Evolutionary conservation across 805 yeast species (phyloP), one percentile per base, ranked within the genome.

Genomic region (Alloascoidea hylecoeti): DNA sequence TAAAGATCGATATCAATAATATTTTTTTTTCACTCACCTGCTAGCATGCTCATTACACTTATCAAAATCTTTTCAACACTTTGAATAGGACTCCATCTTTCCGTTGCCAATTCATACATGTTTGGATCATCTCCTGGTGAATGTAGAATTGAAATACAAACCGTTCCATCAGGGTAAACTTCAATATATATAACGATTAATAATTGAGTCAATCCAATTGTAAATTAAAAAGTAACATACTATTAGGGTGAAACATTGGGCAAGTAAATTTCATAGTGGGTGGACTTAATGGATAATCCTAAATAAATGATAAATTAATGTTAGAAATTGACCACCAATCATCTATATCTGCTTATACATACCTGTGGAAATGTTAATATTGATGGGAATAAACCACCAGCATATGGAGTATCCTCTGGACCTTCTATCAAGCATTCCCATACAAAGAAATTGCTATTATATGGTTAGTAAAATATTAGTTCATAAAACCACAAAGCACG

Each of bases 71-170:
- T 92, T 60, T 92, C 98, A n/a, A 92, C 88, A 53, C 94, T 82
- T 56, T 92, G 98, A 18, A 92, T 88, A 0, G 98, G 98, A 4
- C 94, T 82, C 98, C 98, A 92, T 46, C 98, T 66, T 60, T 92
- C 98, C 48, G 88, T 94, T 0, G 97, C 95, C 18, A 83, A 60
- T 57, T 92, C 98, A 59, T 92, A 92, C 68, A 80, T 86, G 55
- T 86, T 74, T 15, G 98, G 97, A 57, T 92, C 98, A 49, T 88
- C 95, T 6, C 98, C 98, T 1, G 97, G 95, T 1, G 96, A 76
- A 55, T 92, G 98, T 46, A 92, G 64, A 37, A 92, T 92, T 13
- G 95, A 84, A 37, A 92, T 92, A 57, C 98, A 92, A 3, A 92
- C 98, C 16, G 84, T 84, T 2, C 98, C 98, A 52, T 88, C 95